A percentile compares a stretch with the other conserved stretches of the same genome.
Evolutionary conservation across 2,329 filamentous ascomycete species (phyloP).

Genomic region (Talaromyces sp.): DNA sequence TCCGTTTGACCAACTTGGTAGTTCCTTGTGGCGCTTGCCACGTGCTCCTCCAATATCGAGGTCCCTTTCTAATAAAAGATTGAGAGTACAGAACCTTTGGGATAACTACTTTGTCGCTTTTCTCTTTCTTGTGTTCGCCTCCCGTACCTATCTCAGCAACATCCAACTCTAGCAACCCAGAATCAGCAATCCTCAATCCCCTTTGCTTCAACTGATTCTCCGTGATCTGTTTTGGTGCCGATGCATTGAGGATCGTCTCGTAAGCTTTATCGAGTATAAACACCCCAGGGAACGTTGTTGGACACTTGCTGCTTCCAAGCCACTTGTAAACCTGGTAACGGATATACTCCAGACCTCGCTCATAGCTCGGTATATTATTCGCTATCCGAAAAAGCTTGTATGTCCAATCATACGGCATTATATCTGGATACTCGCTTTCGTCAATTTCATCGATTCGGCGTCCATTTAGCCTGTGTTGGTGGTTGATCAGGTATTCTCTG

Average conservation of each 20-base stretch:
- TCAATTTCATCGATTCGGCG: neutral
- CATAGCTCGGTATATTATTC: neutral
- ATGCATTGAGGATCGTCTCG: neutral
- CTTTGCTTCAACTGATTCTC: neutral
- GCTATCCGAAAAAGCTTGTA: neutral
- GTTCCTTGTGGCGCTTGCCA: neutral
- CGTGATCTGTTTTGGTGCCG: neutral
- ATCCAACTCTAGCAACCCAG: neutral
- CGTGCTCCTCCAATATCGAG: neutral
- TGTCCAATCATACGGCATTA: neutral
- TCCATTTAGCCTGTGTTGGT: neutral
- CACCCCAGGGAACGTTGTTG: neutral
- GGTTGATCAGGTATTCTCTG: neutral
- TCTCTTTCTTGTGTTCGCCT: neutral
- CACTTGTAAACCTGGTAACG: neutral
- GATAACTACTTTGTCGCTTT: neutral
- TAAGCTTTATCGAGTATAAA: neutral
- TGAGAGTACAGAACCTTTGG: neutral
- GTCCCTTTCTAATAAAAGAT: neutral
- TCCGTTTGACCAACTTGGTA: neutral
- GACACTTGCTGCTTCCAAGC: neutral
- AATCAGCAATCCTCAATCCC: neutral
- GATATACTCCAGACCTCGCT: neutral
- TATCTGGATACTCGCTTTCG: neutral
- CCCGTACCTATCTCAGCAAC: too few species aligned